Percentiles rank a stretch among this genome's conserved stretches.
phyloP scores from a whole-genome alignment of 164 flowering plant species.

The grape (Vitis vinifera) region DNA sequence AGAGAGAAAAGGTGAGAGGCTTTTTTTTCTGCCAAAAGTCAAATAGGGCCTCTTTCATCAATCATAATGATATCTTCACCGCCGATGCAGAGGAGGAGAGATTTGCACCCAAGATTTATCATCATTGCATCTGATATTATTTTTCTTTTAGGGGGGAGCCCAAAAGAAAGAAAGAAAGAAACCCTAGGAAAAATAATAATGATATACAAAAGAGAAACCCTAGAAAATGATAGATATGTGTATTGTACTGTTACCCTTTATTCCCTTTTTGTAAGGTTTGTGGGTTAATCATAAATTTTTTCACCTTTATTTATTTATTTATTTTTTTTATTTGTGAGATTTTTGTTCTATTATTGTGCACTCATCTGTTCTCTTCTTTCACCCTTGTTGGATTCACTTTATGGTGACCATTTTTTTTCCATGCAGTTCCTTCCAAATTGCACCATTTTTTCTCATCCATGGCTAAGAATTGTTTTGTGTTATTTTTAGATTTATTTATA shows the following conservation, averaged over 20 bases:
- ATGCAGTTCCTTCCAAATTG: too few species aligned
- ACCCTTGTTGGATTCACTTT: background rate
- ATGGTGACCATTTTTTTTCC: too few species aligned
- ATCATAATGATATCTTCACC: constrained; percentile 53
- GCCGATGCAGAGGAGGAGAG: constrained; percentile 39
- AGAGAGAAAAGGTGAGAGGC: constrained; percentile 41
- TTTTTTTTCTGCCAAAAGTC: constrained; percentile 54
- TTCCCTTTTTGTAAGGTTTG: constrained; percentile 5
- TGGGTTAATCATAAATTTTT: background rate
- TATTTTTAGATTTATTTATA: too few species aligned
- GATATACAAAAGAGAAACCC: background rate
- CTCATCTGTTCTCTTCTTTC: constrained; percentile 34
- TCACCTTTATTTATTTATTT: too few species aligned
- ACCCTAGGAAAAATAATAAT: too few species aligned
- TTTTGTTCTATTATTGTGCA: constrained; percentile 38
- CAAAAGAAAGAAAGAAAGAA: constrained; percentile 18
- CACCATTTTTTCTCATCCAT: too few species aligned
- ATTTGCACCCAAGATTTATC: constrained; percentile 72
- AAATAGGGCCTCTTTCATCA: constrained; percentile 43
- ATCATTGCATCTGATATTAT: constrained; percentile 51
- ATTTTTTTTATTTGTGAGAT: background rate
- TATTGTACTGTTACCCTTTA: constrained; percentile 6
- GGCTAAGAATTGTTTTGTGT: too few species aligned
- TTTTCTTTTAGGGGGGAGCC: constrained; percentile 20
- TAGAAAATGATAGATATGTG: constrained; percentile 14